Percentiles rank a stretch among this genome's conserved stretches.
Conservation (phyloP, 1,139 yeast species). For the Suhomyces panamericanus region DNA sequence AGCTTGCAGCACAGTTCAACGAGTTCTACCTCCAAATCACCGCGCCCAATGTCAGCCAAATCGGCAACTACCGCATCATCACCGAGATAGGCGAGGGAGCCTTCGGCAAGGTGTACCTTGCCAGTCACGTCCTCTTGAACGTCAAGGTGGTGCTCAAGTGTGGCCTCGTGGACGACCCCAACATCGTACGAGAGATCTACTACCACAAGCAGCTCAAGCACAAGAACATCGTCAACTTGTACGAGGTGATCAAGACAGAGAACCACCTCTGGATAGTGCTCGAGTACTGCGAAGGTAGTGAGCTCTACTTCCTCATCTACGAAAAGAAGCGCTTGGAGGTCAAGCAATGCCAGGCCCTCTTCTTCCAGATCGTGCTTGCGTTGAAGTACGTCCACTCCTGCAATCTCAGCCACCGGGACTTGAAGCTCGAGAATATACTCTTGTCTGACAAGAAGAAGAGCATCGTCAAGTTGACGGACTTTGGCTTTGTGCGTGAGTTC, state of each 20-base stretch:
- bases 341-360: constrained; percentile 58
- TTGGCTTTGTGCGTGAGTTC: constrained; percentile 88
- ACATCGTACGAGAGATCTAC: constrained; percentile 88
- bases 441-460: constrained; percentile 63
- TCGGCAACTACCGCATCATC: constrained; percentile 75
- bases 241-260: constrained; percentile 84
- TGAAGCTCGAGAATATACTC: constrained; percentile 82
- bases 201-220: constrained; percentile 84
- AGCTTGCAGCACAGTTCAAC: constrained; percentile 64
- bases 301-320: constrained; percentile 72
- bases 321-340: constrained; percentile 53
- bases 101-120: constrained; percentile 88
- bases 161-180: constrained; percentile 80
- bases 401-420: constrained; percentile 85
- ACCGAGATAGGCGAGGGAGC: constrained; percentile 86
- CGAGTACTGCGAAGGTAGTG: constrained; percentile 91
- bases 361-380: constrained; percentile 79
- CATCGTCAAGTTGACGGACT: constrained; percentile 76
- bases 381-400: constrained; percentile 81
- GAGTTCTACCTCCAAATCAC: constrained; percentile 58
- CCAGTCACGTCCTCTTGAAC: constrained; percentile 70
- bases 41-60: constrained; percentile 52
- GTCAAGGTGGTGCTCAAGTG: constrained; percentile 83
- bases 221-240: constrained; percentile 79
- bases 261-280: constrained; percentile 80